Percentiles rank a stretch among this genome's conserved stretches.
phyloP scores from a whole-genome alignment of 805 yeast genomes.

The Yarrowia yakushimensis region DNA sequence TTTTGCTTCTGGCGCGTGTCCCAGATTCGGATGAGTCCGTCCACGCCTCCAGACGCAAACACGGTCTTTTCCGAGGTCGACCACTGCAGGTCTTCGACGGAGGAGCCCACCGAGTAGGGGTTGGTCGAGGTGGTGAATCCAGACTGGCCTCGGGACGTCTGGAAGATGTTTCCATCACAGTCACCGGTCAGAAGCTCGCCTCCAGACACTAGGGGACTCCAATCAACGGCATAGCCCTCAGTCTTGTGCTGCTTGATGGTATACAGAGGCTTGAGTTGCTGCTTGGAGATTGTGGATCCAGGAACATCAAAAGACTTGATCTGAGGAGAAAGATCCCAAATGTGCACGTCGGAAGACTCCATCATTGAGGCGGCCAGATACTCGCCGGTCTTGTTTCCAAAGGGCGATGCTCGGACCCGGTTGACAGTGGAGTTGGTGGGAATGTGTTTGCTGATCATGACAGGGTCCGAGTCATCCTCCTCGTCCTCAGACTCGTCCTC shows the following conservation, averaged over 20 bases:
- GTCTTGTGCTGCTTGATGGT: conserved; percentile 85
- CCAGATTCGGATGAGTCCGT: conserved; percentile 92
- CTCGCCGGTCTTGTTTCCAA: conserved; percentile 68
- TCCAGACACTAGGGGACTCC: conserved; percentile 81
- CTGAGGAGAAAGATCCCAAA: conserved; percentile 79
- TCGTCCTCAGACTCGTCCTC: conserved; percentile 70
- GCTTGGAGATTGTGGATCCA: conserved; percentile 75
- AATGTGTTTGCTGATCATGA: conserved; percentile 79
- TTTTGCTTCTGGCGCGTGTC: conserved; percentile 92
- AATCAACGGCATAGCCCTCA: conserved; percentile 97
- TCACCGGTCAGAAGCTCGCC: conserved; percentile 90
- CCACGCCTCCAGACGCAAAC: conserved; percentile 91
- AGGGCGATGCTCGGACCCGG: conserved; percentile 80
- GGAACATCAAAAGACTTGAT: conserved; percentile 82
- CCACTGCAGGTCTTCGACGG: conserved; percentile 96
- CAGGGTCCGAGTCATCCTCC: conserved; percentile 68
- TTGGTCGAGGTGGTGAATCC: conserved; percentile 81
- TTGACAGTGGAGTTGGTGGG: conserved; percentile 82
- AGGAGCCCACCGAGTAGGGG: conserved; percentile 64
- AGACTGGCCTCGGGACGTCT: conserved; percentile 71
- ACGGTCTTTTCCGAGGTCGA: conserved; percentile 88
- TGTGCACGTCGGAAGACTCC: conserved; percentile 84
- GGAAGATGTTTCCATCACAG: conserved; percentile 73
- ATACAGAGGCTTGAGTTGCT: conserved; percentile 73
- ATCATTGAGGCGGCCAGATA: conserved; percentile 82